phyloP scores from a whole-genome alignment of 1,284 basidiomycete species.

The Puccinia hordei region DNA sequence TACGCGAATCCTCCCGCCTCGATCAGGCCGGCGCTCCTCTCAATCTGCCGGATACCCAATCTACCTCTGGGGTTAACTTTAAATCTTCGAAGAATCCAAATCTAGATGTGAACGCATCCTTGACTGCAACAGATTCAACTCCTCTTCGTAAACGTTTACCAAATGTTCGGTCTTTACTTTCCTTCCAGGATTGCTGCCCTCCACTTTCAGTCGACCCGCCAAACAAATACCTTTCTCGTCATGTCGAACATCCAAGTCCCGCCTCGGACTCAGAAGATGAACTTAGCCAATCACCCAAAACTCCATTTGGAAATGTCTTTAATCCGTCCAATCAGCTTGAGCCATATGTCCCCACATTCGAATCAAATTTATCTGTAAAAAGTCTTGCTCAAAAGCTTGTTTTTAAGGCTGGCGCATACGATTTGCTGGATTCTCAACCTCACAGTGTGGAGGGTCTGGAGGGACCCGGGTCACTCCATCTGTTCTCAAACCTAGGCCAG shows the following conservation, averaged over 20 bases:
- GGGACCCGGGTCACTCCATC: background rate
- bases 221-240: background rate
- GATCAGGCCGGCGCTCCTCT: background rate
- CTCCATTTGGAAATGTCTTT: conserved; percentile 22
- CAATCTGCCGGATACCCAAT: background rate
- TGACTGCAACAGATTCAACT: background rate
- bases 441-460: background rate
- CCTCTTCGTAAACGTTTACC: background rate
- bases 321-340: conserved; percentile 12
- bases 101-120: background rate
- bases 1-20: background rate
- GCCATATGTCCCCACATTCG: conserved; percentile 1
- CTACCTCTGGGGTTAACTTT: background rate
- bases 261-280: conserved; percentile 18
- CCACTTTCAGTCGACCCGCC: background rate
- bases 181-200: background rate
- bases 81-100: background rate
- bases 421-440: background rate
- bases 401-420: background rate
- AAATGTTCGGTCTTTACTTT: background rate
- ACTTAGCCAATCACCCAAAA: conserved; percentile 15
- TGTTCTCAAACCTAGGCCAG: background rate
- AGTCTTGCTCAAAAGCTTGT: background rate
- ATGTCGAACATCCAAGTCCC: conserved; percentile 17
- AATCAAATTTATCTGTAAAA: background rate